These are phyloP conservation scores for Aristolochia fimbriata DNA, from an alignment of 164 flowering plant genomes.

Conservation along the genomic window DNA sequence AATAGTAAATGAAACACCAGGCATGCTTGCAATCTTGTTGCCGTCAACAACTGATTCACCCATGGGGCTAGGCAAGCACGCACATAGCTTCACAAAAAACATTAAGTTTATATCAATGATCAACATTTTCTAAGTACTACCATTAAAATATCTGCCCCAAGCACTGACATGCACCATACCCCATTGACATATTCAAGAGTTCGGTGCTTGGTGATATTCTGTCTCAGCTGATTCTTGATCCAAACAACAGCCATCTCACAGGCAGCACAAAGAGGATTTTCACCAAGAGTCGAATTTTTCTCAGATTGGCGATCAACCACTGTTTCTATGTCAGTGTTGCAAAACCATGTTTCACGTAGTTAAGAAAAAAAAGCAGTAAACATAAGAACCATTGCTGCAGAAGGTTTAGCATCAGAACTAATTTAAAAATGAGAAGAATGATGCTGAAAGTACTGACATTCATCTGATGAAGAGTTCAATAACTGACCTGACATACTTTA, in stretches of 20 bases:
- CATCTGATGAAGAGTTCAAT: neutral
- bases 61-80: conserved; percentile 72
- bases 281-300: conserved; percentile 20
- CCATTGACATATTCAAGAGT: conserved; percentile 51
- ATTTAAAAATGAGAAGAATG: neutral
- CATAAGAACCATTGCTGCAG: neutral
- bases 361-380: neutral
- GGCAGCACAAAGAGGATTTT: conserved; percentile 53
- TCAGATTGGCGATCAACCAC: conserved; percentile 40
- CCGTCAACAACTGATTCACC: conserved; percentile 80
- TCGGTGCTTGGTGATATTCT: conserved; percentile 45
- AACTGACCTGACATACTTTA: conserved; percentile 58
- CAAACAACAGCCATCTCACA: conserved; percentile 89
- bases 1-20: conserved; percentile 58
- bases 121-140: neutral
- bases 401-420: neutral
- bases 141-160: neutral
- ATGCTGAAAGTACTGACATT: neutral
- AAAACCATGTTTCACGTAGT: neutral
- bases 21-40: conserved; percentile 44
- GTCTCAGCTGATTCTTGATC: conserved; percentile 61
- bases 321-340: conserved; percentile 61
- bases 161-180: conserved; percentile 15
- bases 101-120: neutral
- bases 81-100: conserved; percentile 57